Percentiles rank a stretch among this genome's conserved stretches.
Evolutionary conservation across 1,284 basidiomycete species (phyloP).

Genomic region (Malassezia sp.): DNA sequence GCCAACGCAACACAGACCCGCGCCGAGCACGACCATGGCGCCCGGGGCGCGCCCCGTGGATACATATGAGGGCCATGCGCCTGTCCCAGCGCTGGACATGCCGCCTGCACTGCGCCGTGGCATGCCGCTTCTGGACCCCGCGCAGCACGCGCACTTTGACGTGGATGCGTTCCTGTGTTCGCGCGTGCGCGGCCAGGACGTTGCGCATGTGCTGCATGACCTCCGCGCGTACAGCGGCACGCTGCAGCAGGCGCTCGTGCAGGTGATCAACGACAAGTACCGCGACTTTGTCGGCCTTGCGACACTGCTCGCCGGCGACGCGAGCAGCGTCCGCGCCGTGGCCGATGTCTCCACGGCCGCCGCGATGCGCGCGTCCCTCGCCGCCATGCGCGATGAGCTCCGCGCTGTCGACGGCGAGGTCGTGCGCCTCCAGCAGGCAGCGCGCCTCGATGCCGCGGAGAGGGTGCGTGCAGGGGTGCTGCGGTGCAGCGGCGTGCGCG

Average conservation of each 20-base stretch:
- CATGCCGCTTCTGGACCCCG: slow-evolving; percentile 58
- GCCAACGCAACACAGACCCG: too few relatives aligned
- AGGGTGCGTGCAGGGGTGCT: too few relatives aligned
- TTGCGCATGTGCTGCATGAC: slow-evolving; percentile 74
- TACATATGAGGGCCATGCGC: too few relatives aligned
- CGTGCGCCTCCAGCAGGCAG: background rate
- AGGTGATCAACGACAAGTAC: slow-evolving; percentile 93
- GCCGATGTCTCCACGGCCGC: background rate
- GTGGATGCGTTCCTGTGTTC: slow-evolving; percentile 80
- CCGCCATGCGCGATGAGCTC: background rate
- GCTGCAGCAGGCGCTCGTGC: slow-evolving; percentile 81
- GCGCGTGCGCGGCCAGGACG: slow-evolving; percentile 65
- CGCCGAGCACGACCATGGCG: too few relatives aligned
- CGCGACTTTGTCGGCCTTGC: slow-evolving; percentile 92
- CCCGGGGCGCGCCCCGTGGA: slow-evolving; percentile 7
- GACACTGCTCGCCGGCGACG: slow-evolving; percentile 53
- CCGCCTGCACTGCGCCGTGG: slow-evolving; percentile 5
- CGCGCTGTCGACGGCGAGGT: background rate
- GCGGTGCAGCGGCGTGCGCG: too few relatives aligned
- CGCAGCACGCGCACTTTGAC: slow-evolving; percentile 53
- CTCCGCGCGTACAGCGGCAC: slow-evolving; percentile 69
- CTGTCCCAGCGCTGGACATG: slow-evolving; percentile 8
- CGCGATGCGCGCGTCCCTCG: background rate
- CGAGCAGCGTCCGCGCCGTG: background rate
- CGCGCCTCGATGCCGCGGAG: background rate